These are phyloP conservation scores for Saprolegnia parasitica DNA, from an alignment of 352 stramenopile genomes.

Conservation along the genomic window DNA sequence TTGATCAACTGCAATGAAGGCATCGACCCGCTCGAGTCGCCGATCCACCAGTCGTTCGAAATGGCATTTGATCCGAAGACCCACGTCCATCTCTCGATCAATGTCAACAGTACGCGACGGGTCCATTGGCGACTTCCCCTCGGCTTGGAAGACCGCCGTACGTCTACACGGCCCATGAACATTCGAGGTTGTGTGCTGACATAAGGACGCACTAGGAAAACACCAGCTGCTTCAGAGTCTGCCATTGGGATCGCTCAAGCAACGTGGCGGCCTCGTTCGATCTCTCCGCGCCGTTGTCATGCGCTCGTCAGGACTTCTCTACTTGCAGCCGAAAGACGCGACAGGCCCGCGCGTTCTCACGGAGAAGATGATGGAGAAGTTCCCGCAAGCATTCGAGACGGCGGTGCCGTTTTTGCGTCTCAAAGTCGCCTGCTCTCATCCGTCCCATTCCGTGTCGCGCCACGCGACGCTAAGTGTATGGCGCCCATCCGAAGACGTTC, in stretches of 20 bases:
- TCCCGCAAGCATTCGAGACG: constrained; percentile 29
- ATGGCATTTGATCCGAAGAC: constrained; percentile 51
- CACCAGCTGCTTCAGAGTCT: constrained; percentile 52
- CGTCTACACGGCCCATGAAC: constrained; percentile 16
- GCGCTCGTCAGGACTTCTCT: constrained; percentile 52
- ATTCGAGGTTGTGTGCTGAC: neutral
- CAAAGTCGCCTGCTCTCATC: constrained; percentile 58
- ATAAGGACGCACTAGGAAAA: constrained; percentile 14
- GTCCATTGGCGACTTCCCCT: constrained; percentile 41
- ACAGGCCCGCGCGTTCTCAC: constrained; percentile 57
- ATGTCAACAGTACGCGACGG: constrained; percentile 63
- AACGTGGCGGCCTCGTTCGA: constrained; percentile 54
- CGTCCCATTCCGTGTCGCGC: neutral
- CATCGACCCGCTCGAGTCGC: constrained; percentile 60
- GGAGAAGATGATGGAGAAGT: constrained; percentile 39
- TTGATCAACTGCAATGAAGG: constrained; percentile 61
- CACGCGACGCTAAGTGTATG: constrained; percentile 46
- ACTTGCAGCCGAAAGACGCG: constrained; percentile 64
- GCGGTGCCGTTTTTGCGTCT: constrained; percentile 63
- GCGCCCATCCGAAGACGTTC: constrained; percentile 52
- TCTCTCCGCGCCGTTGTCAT: constrained; percentile 48
- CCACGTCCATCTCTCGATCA: constrained; percentile 56
- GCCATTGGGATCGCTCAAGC: constrained; percentile 54
- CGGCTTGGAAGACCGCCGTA: constrained; percentile 42
- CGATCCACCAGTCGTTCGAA: constrained; percentile 44